These are phyloP conservation scores for Kwoniella sp. DNA, from an alignment of 768 basidiomycete genomes.

Conservation along the genomic window DNA sequence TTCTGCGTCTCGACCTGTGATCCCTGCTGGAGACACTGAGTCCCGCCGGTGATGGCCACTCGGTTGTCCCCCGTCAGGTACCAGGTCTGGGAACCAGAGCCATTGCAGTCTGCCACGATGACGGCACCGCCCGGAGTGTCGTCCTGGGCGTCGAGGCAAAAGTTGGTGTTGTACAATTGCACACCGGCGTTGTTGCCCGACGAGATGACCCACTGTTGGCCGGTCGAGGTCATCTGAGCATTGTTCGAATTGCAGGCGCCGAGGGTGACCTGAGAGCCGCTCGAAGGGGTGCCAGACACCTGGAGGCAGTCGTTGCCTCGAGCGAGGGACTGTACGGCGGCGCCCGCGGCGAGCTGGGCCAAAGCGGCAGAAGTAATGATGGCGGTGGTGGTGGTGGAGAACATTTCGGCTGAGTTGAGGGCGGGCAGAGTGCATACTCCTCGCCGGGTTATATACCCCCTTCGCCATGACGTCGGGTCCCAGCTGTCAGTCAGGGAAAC, in stretches of 20 bases:
- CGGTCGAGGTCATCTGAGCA: slow-evolving; percentile 14
- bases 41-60: slow-evolving; percentile 24
- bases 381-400: neutral
- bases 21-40: slow-evolving; percentile 24
- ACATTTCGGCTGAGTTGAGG: no score
- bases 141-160: slow-evolving; percentile 24
- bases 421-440: no score
- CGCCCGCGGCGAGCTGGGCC: slow-evolving; percentile 10
- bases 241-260: slow-evolving; percentile 20
- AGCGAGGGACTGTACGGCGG: slow-evolving; percentile 19
- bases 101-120: slow-evolving; percentile 8
- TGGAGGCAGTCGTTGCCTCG: slow-evolving; percentile 22
- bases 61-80: slow-evolving; percentile 26
- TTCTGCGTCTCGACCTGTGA: no score
- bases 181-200: slow-evolving; percentile 29
- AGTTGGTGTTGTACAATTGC: slow-evolving; percentile 20
- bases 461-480: no score
- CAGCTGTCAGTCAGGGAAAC: no score
- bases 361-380: slow-evolving; percentile 16
- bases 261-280: slow-evolving; percentile 13
- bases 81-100: slow-evolving; percentile 23
- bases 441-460: no score
- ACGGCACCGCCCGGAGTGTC: slow-evolving; percentile 11
- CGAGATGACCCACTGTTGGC: slow-evolving; percentile 32
- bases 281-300: slow-evolving; percentile 15